Base-by-base conservation (phyloP, 768 basidiomycete genomes). In the Mycena olivaceomarginata region DNA sequence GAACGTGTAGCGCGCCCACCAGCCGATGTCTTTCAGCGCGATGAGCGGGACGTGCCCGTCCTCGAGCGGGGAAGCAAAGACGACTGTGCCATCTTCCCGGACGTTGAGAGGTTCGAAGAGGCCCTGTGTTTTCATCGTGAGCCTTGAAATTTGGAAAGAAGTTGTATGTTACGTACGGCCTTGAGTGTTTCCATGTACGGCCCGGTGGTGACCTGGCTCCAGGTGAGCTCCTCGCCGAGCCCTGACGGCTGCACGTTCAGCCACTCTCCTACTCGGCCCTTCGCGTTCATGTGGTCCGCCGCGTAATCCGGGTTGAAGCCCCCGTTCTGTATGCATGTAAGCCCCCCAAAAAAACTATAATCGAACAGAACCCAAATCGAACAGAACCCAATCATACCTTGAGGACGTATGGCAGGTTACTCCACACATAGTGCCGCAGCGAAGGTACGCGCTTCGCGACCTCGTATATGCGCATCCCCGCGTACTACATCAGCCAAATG, bases 401-500 rank as follows among this genome's bases (percentile, higher is more conserved):
- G 80, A 83, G 77, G 4, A 75, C 67, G 25, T 69, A 70, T 10
- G 16, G 67, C 15, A 75, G 1, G 48, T 48, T 75, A 76, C 87
- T 87, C 85, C 86, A 89, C 39, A 89, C 83, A 65, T 86, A 86
- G 74, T 89, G 89, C 40, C 84, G 80, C 72, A 87, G 79, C 6
- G 85, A 79, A 12, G 77, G 77, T 7, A 80, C 82, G 25, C 85
- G 83, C 67, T 85, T 84, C 7, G 88, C 86, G 10, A 84, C 77
- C 76, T 89, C 89, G 77, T 87, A 89, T 13, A 89, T 86, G 70
- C 86, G 83, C 67, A 89, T 85, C 0, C 87, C 88, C 11, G 84
- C 81, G 71, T 82, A 87, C 82, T 77, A 31, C 0, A 40, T 43
- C 8, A 12, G 12, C 13, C 4, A 15, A 66, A 31, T 9, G 7